Evolutionary conservation across 441 rosid genomes (phyloP).

Genomic region (Raphanus hybrid): DNA sequence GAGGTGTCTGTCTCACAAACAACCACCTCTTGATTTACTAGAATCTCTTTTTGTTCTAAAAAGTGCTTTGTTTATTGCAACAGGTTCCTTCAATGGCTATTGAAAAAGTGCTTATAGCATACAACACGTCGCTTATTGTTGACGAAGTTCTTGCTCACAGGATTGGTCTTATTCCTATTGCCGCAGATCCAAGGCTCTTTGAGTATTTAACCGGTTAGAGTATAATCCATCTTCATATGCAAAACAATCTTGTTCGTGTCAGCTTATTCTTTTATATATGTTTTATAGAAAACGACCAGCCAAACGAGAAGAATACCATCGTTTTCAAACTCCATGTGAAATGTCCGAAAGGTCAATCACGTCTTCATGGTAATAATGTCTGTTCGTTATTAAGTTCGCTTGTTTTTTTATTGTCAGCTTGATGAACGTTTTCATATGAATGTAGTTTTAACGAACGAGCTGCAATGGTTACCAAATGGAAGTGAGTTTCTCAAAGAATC

Average conservation of each 20-base stretch:
- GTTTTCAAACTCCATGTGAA: slow-evolving; percentile 89
- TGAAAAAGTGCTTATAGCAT: slow-evolving; percentile 88
- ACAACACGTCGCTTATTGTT: slow-evolving; percentile 85
- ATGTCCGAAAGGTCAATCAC: slow-evolving; percentile 56
- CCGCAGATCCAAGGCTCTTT: slow-evolving; percentile 83
- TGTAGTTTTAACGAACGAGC: slow-evolving; percentile 76
- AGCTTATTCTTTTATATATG: background rate
- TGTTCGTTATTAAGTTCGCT: background rate
- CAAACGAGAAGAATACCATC: slow-evolving; percentile 91
- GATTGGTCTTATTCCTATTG: slow-evolving; percentile 88
- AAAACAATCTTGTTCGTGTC: background rate
- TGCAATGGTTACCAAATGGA: slow-evolving; percentile 89
- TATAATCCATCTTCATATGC: background rate
- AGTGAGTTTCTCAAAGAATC: slow-evolving; percentile 75
- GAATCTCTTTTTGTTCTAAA: background rate
- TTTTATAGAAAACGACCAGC: slow-evolving; percentile 64
- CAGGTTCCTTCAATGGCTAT: slow-evolving; percentile 97
- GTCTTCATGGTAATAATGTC: slow-evolving; percentile 65
- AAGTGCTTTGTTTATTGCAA: background rate
- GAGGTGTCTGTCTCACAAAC: slow-evolving; percentile 55
- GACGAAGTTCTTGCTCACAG: slow-evolving; percentile 97
- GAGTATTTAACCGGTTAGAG: slow-evolving; percentile 81
- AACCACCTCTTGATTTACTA: background rate
- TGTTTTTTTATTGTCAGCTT: slow-evolving; percentile 7
- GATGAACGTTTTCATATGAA: slow-evolving; percentile 42